Percentiles rank a stretch among this genome's conserved stretches.
Evolutionary conservation across 1,284 basidiomycete species (phyloP).

Genomic region (Paramarasmius palmivorus): DNA sequence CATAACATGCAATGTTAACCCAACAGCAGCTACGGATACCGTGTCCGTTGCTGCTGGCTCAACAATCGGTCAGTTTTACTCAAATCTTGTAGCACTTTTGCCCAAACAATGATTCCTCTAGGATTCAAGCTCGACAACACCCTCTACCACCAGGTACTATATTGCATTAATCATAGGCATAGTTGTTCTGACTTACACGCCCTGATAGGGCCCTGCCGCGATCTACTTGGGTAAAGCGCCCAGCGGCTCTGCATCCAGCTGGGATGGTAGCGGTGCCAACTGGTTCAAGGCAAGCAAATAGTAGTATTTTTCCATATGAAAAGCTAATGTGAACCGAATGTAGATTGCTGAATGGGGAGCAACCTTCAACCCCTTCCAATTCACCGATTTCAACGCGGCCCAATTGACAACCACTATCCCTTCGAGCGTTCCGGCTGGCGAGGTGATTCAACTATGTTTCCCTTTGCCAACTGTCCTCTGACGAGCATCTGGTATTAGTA

Average conservation of each 20-base stretch:
- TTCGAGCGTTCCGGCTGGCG: constrained; percentile 34
- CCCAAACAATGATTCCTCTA: constrained; percentile 32
- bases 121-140: constrained; percentile 41
- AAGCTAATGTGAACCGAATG: neutral
- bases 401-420: constrained; percentile 42
- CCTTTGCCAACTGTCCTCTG: neutral
- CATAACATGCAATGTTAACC: constrained; percentile 39
- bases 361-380: constrained; percentile 38
- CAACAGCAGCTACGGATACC: constrained; percentile 31
- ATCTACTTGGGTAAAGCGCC: constrained; percentile 44
- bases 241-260: constrained; percentile 32
- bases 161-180: too few species aligned
- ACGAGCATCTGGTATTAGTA: constrained; percentile 27
- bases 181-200: too few species aligned
- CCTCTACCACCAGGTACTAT: constrained; percentile 35
- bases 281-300: constrained; percentile 44
- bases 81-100: too few species aligned
- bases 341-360: constrained; percentile 41
- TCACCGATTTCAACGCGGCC: constrained; percentile 28
- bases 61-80: too few species aligned
- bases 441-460: constrained; percentile 13
- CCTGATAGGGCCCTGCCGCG: constrained; percentile 35
- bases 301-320: neutral
- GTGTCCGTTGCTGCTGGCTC: constrained; percentile 39
- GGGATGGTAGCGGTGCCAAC: constrained; percentile 44